phyloP scores from a whole-genome alignment of 208 protist species.

The Leptomonas pyrrhocoris region DNA sequence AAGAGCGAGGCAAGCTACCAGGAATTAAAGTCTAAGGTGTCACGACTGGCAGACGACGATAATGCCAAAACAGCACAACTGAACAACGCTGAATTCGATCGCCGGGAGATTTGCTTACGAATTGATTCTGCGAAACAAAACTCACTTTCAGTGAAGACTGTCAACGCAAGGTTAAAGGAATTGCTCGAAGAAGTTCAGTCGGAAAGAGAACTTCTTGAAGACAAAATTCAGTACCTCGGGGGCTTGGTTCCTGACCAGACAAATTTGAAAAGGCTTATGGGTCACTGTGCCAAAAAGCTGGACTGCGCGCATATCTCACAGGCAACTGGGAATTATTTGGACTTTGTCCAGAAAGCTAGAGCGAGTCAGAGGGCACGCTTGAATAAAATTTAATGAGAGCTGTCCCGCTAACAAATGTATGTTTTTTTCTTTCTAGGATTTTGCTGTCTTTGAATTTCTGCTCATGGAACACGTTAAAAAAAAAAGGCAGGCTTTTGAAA shows the following conservation, averaged over 20 bases:
- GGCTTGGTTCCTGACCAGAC: background rate
- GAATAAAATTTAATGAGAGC: background rate
- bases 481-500: too few relatives aligned
- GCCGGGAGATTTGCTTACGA: background rate
- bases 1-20: background rate
- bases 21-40: background rate
- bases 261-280: background rate
- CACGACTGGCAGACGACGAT: background rate
- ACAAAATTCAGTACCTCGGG: too few relatives aligned
- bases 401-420: background rate
- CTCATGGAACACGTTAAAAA: too few relatives aligned
- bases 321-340: background rate
- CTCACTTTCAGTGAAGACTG: background rate
- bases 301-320: background rate
- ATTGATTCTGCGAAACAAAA: background rate
- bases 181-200: background rate
- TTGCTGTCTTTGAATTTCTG: background rate
- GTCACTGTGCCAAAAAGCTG: background rate
- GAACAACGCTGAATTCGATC: background rate
- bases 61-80: background rate
- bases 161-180: background rate
- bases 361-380: background rate
- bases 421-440: too few relatives aligned
- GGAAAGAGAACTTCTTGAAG: background rate
- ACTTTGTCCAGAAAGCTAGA: background rate